Evolutionary conservation across 1,284 basidiomycete species (phyloP).

Genomic region (Ceratobasidium sp.): DNA sequence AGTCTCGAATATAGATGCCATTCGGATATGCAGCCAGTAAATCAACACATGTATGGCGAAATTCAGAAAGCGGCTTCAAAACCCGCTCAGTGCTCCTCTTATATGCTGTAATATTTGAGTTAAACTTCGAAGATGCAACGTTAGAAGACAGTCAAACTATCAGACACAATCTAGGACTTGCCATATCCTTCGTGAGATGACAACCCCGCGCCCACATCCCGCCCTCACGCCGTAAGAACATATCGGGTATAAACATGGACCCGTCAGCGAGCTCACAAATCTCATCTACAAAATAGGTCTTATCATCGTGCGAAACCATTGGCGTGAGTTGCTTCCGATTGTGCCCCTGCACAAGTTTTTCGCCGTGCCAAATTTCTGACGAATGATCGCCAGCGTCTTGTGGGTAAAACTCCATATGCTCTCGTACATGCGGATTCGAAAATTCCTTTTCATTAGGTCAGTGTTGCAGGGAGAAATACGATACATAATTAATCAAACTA

Average conservation of each 20-base stretch:
- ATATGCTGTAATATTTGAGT: background rate
- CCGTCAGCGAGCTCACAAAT: conserved; percentile 6
- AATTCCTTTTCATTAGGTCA: conserved; percentile 1
- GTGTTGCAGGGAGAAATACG: background rate
- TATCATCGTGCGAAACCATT: background rate
- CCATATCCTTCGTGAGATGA: background rate
- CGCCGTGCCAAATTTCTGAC: conserved; percentile 25
- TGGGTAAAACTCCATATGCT: conserved; percentile 9
- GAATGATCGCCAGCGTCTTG: background rate
- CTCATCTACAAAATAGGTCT: conserved; percentile 12
- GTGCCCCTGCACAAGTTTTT: conserved; percentile 3
- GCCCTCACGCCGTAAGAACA: conserved; percentile 12
- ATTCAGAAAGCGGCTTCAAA: background rate
- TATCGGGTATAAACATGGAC: background rate
- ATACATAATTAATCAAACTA: background rate
- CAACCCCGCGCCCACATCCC: conserved; percentile 9
- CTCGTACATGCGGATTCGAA: background rate
- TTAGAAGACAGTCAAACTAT: too few relatives aligned
- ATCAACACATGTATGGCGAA: background rate
- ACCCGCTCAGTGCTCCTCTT: background rate
- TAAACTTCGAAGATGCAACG: background rate
- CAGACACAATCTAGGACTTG: background rate
- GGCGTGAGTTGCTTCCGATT: conserved; percentile 11
- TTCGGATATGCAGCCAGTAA: background rate
- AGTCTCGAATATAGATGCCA: background rate